A percentile compares a stretch with the other conserved stretches of the same genome.
Evolutionary conservation across 768 basidiomycete species (phyloP).

Genomic region (Brasilioporus rufonigricans): DNA sequence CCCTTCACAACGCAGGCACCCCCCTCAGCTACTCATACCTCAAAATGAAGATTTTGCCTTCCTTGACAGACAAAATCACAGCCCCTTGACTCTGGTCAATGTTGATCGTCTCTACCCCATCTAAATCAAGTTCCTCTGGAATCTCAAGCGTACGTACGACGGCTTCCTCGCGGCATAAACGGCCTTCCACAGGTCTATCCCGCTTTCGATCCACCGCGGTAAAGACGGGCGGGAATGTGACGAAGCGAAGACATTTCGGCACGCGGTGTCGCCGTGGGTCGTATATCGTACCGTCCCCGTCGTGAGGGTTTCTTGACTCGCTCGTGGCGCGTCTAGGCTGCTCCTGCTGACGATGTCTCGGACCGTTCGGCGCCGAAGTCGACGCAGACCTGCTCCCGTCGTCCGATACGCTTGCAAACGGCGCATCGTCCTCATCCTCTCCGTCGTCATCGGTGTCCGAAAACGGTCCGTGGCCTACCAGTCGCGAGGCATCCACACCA

Average conservation of each 20-base stretch:
- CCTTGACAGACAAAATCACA: slow-evolving; percentile 63
- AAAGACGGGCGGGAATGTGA: slow-evolving; percentile 59
- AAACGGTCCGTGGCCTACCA: slow-evolving; percentile 25
- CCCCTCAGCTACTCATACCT: slow-evolving; percentile 50
- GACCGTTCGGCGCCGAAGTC: slow-evolving; percentile 1
- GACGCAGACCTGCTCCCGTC: background rate
- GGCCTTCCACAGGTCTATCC: slow-evolving; percentile 16
- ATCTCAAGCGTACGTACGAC: slow-evolving; percentile 59
- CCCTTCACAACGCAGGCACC: too few relatives aligned
- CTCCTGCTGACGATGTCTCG: background rate
- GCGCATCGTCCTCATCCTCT: slow-evolving; percentile 18
- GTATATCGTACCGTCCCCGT: slow-evolving; percentile 17
- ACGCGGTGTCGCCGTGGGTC: slow-evolving; percentile 29
- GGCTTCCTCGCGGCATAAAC: slow-evolving; percentile 35
- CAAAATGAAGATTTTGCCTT: slow-evolving; percentile 70
- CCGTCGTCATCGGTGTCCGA: slow-evolving; percentile 31
- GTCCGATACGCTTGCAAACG: slow-evolving; percentile 10
- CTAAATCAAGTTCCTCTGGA: slow-evolving; percentile 63
- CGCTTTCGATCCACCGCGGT: slow-evolving; percentile 21
- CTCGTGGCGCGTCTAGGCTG: background rate
- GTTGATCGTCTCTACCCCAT: slow-evolving; percentile 70
- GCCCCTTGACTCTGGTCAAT: slow-evolving; percentile 77
- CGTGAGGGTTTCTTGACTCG: slow-evolving; percentile 15
- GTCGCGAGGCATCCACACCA: slow-evolving; percentile 29
- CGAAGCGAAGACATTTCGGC: slow-evolving; percentile 60